Evolutionary conservation across 768 basidiomycete species (phyloP), one percentile per base, ranked within the genome.

Genomic region (Lentinula edodes): DNA sequence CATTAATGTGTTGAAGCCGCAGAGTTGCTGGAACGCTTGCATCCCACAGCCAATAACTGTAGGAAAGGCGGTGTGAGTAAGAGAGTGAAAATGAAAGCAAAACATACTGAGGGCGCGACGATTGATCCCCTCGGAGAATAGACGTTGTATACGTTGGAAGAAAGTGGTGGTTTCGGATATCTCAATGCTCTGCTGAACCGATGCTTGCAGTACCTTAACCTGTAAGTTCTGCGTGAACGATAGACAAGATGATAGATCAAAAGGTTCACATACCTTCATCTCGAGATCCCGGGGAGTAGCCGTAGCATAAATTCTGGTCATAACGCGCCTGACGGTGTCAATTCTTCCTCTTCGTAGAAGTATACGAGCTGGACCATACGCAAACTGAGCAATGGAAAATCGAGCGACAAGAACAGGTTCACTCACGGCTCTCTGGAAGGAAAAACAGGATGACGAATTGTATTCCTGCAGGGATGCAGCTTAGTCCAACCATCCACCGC

Each of bases 401-500:
- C 3, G 35, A 32, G 15, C 56, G 13, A 34, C 2, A 15, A 56
- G 18, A 46, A 46, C 9, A 60, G 34, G 5, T 18, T n/a, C 7
- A 78, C 87, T 69, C 63, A 90, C 89, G 91, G 52, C 88, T 88
- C 72, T 93, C 91, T 2, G 91, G 91, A 3, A 92, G 75, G 69
- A 88, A 85, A 59, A 83, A 75, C 55, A 92, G 68, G 58, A 85
- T 73, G 3, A 80, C 48, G 41, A 87, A 75, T 67, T 92, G 90
- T 5, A 91, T 61, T 2, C 72, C 85, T 1, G 89, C 86, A 1
- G 89, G 89, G 2, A 89, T 75, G 1, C 83, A 83, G 13, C 91
- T 89, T 2, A 93, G 74, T 3, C 89, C 91, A 15, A 90, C 88
- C 88, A 92, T 90, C 84, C 84, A 93, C 56, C 91, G 75, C 91